phyloP scores from a whole-genome alignment of 352 stramenopile genomes.

The Globisporangium paroecandrum region DNA sequence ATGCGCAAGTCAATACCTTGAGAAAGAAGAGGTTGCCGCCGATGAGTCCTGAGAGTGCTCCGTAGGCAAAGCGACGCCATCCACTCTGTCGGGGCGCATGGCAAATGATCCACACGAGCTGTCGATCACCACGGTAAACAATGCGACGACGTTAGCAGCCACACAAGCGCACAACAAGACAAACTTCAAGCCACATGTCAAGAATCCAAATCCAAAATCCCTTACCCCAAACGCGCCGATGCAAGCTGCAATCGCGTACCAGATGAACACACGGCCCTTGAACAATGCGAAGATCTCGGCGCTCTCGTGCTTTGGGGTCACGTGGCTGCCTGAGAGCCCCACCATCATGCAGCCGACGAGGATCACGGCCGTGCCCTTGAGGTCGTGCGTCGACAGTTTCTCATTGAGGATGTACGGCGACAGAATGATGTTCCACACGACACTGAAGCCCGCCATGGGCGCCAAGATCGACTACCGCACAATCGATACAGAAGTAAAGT shows the following conservation, averaged over 20 bases:
- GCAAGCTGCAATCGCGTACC: constrained; percentile 53
- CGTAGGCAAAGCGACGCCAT: constrained; percentile 78
- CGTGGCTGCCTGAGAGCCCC: constrained; percentile 76
- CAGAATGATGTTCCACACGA: constrained; percentile 87
- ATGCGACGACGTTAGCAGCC: background rate
- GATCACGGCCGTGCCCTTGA: constrained; percentile 73
- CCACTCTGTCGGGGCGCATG: constrained; percentile 59
- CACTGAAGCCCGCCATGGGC: constrained; percentile 84
- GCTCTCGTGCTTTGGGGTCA: constrained; percentile 72
- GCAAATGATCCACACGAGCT: constrained; percentile 77
- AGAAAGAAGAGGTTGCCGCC: constrained; percentile 87
- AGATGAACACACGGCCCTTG: constrained; percentile 62
- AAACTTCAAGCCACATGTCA: background rate
- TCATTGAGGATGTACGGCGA: constrained; percentile 80
- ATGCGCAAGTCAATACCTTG: constrained; percentile 42
- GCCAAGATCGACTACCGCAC: constrained; percentile 70
- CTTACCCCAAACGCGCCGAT: constrained; percentile 37
- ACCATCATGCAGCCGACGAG: constrained; percentile 73
- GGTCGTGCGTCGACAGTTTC: constrained; percentile 66
- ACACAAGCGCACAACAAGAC: background rate
- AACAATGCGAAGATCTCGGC: constrained; percentile 80
- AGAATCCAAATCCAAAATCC: constrained; percentile 10
- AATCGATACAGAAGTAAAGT: background rate
- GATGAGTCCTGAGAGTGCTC: constrained; percentile 71
- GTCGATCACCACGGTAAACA: constrained; percentile 1